Conservation (phyloP, 148 eudicot species). For the Vaccinium corymbosum region DNA sequence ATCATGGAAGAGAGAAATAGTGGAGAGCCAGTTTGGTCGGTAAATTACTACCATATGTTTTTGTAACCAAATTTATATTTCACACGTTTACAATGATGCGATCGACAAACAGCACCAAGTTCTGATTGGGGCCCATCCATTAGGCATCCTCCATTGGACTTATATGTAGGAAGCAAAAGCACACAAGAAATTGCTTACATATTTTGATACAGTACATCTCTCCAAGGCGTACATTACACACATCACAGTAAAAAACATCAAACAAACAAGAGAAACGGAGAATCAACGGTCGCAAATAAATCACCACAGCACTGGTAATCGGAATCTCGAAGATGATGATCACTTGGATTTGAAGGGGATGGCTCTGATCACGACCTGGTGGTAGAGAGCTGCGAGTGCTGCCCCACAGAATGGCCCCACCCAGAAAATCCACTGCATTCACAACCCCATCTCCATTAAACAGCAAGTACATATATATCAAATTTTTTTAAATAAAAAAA, state of each 20-base stretch:
- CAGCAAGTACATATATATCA: too few relatives aligned
- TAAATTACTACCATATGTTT: neutral
- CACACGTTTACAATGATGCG: neutral
- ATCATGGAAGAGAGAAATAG: neutral
- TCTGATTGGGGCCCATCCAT: neutral
- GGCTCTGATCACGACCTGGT: constrained; percentile 64
- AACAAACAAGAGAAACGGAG: neutral
- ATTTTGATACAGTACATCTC: neutral
- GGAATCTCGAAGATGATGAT: neutral
- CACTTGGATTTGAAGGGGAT: constrained; percentile 66
- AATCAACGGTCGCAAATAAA: neutral
- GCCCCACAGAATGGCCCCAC: constrained; percentile 76
- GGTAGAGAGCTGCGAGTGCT: constrained; percentile 65
- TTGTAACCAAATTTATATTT: neutral
- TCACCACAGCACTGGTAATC: neutral
- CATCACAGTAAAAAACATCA: neutral
- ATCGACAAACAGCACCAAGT: neutral
- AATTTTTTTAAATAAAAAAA: too few relatives aligned
- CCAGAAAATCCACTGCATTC: constrained; percentile 71
- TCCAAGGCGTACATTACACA: neutral
- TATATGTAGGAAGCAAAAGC: neutral
- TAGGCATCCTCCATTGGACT: neutral
- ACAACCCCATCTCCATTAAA: neutral
- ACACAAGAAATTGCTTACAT: neutral
- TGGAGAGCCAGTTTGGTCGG: neutral